Conservation (phyloP, 1,284 basidiomycete genomes). For the Fomitopsis schrenkii region DNA sequence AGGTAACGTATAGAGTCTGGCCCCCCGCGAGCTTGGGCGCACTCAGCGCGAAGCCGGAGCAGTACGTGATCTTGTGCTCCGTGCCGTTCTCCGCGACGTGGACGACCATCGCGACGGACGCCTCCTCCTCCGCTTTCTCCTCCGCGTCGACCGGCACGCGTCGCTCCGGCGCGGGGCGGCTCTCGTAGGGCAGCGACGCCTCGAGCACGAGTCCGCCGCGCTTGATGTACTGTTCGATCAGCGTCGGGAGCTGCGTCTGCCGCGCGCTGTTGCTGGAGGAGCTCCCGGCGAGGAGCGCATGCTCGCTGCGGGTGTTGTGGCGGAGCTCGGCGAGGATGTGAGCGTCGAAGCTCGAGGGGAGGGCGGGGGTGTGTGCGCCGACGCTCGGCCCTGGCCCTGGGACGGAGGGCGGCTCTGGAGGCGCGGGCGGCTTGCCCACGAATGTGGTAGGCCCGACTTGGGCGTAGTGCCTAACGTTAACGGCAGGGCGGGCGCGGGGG, state of each 20-base stretch:
- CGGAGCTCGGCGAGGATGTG: conserved; percentile 16
- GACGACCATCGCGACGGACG: conserved; percentile 45
- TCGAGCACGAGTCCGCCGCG: conserved; percentile 41
- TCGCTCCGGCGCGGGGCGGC: conserved; percentile 34
- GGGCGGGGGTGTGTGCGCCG: conserved; percentile 5
- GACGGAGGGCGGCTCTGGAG: conserved; percentile 4
- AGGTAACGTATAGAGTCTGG: conserved; percentile 50
- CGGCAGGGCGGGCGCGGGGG: not conserved
- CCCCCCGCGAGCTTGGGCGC: conserved; percentile 24
- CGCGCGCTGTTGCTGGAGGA: not conserved
- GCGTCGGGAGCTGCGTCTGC: conserved; percentile 14
- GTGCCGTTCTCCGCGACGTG: conserved; percentile 46
- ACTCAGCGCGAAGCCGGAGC: conserved; percentile 60
- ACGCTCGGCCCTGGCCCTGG: not conserved
- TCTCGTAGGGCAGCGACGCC: conserved; percentile 46
- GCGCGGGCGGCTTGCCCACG: conserved; percentile 20
- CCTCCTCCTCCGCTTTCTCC: conserved; percentile 32
- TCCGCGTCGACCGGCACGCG: conserved; percentile 25
- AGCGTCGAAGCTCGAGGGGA: conserved; percentile 17
- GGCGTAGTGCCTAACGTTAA: conserved; percentile 19
- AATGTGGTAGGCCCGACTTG: conserved; percentile 24
- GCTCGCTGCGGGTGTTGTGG: not conserved
- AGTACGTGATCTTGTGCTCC: conserved; percentile 50
- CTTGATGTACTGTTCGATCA: conserved; percentile 34
- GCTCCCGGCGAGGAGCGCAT: not conserved